Evolutionary conservation across 768 basidiomycete species (phyloP).

Genomic region (Epithele typhae): DNA sequence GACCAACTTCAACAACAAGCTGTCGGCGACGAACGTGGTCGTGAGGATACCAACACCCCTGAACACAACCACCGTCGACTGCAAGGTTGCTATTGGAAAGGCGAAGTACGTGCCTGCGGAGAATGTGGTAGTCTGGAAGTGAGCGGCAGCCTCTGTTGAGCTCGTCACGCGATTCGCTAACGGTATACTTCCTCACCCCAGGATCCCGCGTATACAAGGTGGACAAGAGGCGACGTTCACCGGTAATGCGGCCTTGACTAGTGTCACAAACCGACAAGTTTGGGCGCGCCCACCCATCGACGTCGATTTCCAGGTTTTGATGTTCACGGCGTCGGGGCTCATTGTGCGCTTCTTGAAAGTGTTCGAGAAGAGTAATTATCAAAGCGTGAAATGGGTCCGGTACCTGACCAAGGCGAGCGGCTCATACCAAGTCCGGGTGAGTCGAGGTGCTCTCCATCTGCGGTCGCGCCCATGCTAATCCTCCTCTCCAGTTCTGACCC

Average conservation of each 20-base stretch:
- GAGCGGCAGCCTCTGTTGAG: conserved; percentile 39
- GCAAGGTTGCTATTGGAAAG: conserved; percentile 89
- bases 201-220: conserved; percentile 90
- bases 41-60: conserved; percentile 94
- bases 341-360: conserved; percentile 97
- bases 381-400: conserved; percentile 94
- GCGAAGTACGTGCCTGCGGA: conserved; percentile 97
- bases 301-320: conserved; percentile 97
- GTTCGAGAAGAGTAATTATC: conserved; percentile 93
- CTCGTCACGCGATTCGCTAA: background rate
- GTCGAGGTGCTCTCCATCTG: background rate
- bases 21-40: conserved; percentile 90
- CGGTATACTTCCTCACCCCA: conserved; percentile 27
- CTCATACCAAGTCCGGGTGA: conserved; percentile 86
- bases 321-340: conserved; percentile 96
- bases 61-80: conserved; percentile 89
- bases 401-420: conserved; percentile 94
- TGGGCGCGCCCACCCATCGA: conserved; percentile 99
- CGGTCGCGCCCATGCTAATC: background rate
- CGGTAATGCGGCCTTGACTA: conserved; percentile 78
- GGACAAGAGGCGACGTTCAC: conserved; percentile 85
- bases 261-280: conserved; percentile 88
- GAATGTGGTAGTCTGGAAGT: conserved; percentile 99
- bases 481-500: background rate
- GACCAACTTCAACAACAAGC: conserved; percentile 86